These are phyloP conservation scores for Corylus heterophylla DNA, from an alignment of 306 rosid species.

Conservation along the genomic window DNA sequence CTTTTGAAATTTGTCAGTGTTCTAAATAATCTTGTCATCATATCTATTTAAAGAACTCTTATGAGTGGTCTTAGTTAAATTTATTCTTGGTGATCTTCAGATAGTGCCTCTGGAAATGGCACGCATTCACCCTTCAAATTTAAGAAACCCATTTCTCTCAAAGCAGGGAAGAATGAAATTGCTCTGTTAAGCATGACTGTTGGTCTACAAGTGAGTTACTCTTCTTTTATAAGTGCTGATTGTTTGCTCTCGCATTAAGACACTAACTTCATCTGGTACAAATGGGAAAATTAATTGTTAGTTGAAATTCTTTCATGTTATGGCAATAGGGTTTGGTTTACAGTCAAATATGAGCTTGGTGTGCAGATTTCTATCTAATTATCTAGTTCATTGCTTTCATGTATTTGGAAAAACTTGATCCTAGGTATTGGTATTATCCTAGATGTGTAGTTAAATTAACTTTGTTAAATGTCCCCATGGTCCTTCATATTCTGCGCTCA, in stretches of 20 bases:
- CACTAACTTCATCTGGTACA: neutral
- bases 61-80: neutral
- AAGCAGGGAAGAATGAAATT: conserved; percentile 82
- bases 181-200: conserved; percentile 84
- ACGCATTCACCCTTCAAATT: conserved; percentile 65
- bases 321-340: neutral
- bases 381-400: neutral
- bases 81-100: conserved; percentile 40
- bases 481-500: neutral
- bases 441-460: neutral
- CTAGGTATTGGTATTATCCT: neutral
- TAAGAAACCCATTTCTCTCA: conserved; percentile 59
- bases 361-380: neutral
- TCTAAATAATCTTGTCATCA: neutral
- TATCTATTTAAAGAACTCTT: conserved; percentile 6
- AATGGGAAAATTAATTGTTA: neutral
- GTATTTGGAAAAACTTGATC: neutral
- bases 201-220: conserved; percentile 67
- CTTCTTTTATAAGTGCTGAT: conserved; percentile 15
- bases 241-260: conserved; percentile 13
- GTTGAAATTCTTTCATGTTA: neutral
- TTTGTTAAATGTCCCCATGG: neutral
- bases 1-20: neutral
- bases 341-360: neutral
- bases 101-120: conserved; percentile 85